These are phyloP conservation scores for Xylaria curta DNA, from an alignment of 495 filamentous ascomycete species.

Conservation along the genomic window DNA sequence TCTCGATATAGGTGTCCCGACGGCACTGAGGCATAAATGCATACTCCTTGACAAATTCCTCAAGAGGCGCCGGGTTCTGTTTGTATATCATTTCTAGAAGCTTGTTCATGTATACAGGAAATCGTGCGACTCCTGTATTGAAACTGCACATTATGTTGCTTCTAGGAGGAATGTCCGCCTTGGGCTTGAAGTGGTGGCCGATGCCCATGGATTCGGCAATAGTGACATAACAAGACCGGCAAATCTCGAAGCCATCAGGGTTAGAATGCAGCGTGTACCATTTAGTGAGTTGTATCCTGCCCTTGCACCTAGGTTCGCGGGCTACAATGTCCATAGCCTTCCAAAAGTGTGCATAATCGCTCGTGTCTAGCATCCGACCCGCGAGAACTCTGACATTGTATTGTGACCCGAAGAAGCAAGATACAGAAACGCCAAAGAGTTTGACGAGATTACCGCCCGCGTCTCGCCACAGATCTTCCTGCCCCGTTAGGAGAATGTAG, in stretches of 20 bases:
- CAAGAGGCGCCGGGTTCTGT: slow-evolving; percentile 15
- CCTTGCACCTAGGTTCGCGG: background rate
- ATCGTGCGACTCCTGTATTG: slow-evolving; percentile 13
- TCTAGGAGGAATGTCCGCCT: background rate
- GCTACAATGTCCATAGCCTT: background rate
- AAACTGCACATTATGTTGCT: slow-evolving; percentile 11
- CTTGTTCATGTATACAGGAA: slow-evolving; percentile 12
- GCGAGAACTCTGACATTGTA: slow-evolving; percentile 7
- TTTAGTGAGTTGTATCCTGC: background rate
- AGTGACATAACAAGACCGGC: slow-evolving; percentile 4
- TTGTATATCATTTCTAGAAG: slow-evolving; percentile 20
- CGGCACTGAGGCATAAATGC: slow-evolving; percentile 10
- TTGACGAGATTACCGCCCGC: background rate
- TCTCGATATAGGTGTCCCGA: slow-evolving; percentile 2
- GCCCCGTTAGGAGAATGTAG: slow-evolving; percentile 9
- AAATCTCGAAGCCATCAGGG: slow-evolving; percentile 17
- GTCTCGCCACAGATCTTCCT: background rate
- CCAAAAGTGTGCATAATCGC: slow-evolving; percentile 7
- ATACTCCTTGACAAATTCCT: slow-evolving; percentile 14
- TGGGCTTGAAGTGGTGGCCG: slow-evolving; percentile 11
- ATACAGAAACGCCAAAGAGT: slow-evolving; percentile 10
- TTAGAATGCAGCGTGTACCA: slow-evolving; percentile 17
- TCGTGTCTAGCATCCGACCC: slow-evolving; percentile 8
- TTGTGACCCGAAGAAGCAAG: slow-evolving; percentile 6
- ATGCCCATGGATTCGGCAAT: slow-evolving; percentile 17